Conservation (phyloP, 371 early-diverging fungal species). For the Gilbertella persicaria region DNA sequence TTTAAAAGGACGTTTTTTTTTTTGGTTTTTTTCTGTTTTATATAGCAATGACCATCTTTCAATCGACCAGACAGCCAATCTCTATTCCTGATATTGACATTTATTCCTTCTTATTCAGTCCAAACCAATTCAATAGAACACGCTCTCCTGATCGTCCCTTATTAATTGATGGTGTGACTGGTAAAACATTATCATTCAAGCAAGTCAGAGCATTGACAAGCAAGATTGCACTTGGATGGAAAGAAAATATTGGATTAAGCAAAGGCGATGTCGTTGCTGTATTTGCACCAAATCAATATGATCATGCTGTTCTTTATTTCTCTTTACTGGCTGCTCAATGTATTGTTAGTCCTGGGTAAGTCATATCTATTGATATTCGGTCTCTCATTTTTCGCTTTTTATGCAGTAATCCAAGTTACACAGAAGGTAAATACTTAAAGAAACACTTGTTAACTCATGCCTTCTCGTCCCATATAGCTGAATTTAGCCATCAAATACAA, state of each 20-base stretch:
- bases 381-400: too few species aligned
- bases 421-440: slow-evolving; percentile 32
- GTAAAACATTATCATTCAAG: slow-evolving; percentile 57
- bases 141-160: slow-evolving; percentile 43
- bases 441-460: neutral
- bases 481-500: slow-evolving; percentile 25
- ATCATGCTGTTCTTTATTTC: slow-evolving; percentile 42
- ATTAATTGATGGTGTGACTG: slow-evolving; percentile 60
- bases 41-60: slow-evolving; percentile 12
- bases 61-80: slow-evolving; percentile 16
- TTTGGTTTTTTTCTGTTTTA: neutral
- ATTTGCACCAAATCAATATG: slow-evolving; percentile 67
- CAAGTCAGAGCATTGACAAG: slow-evolving; percentile 55
- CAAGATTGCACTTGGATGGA: slow-evolving; percentile 44
- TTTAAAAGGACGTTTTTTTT: neutral
- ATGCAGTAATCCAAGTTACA: slow-evolving; percentile 47
- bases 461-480: slow-evolving; percentile 1
- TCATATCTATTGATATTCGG: neutral
- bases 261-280: slow-evolving; percentile 74
- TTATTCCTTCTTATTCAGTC: slow-evolving; percentile 60
- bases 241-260: slow-evolving; percentile 56
- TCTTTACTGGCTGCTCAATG: slow-evolving; percentile 44
- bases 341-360: slow-evolving; percentile 43
- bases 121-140: slow-evolving; percentile 30
- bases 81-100: slow-evolving; percentile 66